These are phyloP conservation scores for Penicillium diatomitis DNA, from an alignment of 495 filamentous ascomycete species.

Conservation along the genomic window DNA sequence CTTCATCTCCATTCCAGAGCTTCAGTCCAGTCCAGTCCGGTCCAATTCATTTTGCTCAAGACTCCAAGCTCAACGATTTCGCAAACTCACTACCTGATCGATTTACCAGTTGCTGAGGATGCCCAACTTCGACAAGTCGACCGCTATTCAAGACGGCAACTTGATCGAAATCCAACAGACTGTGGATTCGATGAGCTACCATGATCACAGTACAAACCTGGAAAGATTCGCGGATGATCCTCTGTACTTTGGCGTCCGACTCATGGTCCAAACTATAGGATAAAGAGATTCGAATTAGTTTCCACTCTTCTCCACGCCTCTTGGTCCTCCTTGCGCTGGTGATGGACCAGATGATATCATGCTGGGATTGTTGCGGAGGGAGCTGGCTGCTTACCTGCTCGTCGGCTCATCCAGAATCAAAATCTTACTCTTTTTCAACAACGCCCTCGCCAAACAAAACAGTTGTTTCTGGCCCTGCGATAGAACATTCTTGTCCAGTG, in stretches of 20 bases:
- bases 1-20: no score
- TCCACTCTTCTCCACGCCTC: no score
- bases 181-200: slow-evolving; percentile 79
- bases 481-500: slow-evolving; percentile 24
- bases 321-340: no score
- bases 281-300: no score
- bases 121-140: slow-evolving; percentile 48
- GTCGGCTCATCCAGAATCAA: slow-evolving; percentile 38
- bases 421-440: slow-evolving; percentile 35
- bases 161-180: slow-evolving; percentile 82
- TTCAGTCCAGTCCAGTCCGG: no score
- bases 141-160: slow-evolving; percentile 78
- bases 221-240: slow-evolving; percentile 64
- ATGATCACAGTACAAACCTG: slow-evolving; percentile 71
- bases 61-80: no score
- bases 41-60: no score
- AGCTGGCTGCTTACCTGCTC: slow-evolving; percentile 22
- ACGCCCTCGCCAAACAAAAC: slow-evolving; percentile 46
- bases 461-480: slow-evolving; percentile 52
- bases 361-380: no score
- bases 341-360: no score
- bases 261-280: slow-evolving; percentile 64
- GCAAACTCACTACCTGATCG: no score
- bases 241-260: slow-evolving; percentile 78
- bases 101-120: background rate